Evolutionary conservation across 1,284 basidiomycete species (phyloP).

Genomic region (Inonotus hispidus): DNA sequence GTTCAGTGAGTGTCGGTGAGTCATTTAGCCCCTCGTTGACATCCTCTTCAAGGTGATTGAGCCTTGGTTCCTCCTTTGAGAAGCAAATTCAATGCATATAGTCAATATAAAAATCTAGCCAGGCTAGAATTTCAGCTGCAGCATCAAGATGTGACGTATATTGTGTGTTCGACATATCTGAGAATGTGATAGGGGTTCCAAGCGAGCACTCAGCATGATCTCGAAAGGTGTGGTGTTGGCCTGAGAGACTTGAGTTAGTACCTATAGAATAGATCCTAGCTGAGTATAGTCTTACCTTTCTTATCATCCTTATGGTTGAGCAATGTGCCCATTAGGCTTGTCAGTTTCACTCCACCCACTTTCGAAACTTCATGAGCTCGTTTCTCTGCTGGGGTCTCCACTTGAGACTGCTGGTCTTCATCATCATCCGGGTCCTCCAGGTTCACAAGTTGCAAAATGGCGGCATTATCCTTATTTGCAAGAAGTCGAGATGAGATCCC

Average conservation of each 20-base stretch:
- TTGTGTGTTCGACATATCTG: slow-evolving; percentile 28
- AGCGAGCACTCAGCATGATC: too few relatives aligned
- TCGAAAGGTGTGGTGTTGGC: too few relatives aligned
- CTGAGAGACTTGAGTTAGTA: too few relatives aligned
- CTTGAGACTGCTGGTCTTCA: neutral
- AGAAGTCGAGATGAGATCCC: neutral
- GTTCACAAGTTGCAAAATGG: neutral
- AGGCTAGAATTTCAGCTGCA: slow-evolving; percentile 23
- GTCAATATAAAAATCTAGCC: slow-evolving; percentile 20
- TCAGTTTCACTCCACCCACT: slow-evolving; percentile 29
- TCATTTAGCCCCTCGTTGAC: slow-evolving; percentile 28
- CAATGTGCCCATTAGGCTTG: slow-evolving; percentile 27
- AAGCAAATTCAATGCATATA: slow-evolving; percentile 26
- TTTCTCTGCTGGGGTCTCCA: slow-evolving; percentile 20
- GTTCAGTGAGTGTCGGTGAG: slow-evolving; percentile 31
- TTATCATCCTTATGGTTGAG: slow-evolving; percentile 34
- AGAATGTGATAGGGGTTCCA: too few relatives aligned
- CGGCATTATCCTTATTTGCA: too few relatives aligned
- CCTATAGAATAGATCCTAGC: too few relatives aligned
- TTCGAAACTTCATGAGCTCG: slow-evolving; percentile 24
- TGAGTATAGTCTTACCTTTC: too few relatives aligned
- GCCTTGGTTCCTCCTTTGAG: slow-evolving; percentile 24
- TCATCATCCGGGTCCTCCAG: neutral
- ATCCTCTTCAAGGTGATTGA: slow-evolving; percentile 29
- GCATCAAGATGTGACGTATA: slow-evolving; percentile 29